Evolutionary conservation across 1,284 basidiomycete species (phyloP).

Genomic region (Puccinia hordei): DNA sequence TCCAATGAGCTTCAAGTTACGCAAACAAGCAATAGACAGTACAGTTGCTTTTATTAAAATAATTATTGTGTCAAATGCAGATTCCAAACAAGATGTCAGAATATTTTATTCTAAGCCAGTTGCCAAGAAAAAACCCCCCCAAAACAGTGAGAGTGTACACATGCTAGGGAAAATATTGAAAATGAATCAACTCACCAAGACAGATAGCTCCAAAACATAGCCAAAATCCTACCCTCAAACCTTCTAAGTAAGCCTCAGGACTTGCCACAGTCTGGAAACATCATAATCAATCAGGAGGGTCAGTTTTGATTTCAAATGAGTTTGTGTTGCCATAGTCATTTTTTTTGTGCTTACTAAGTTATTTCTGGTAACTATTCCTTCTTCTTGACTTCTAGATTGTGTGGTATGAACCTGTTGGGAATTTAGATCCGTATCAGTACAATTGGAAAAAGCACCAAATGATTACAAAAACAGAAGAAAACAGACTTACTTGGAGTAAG

Average conservation of each 20-base stretch:
- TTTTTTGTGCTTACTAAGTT: constrained; percentile 11
- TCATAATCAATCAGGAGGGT: too few species aligned
- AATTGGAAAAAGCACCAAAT: too few species aligned
- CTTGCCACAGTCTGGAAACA: constrained; percentile 15
- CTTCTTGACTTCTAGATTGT: constrained; percentile 6
- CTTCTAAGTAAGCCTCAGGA: constrained; percentile 31
- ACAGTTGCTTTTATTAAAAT: neutral
- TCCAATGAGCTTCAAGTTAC: neutral
- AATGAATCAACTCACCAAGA: constrained; percentile 21
- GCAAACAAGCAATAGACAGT: neutral
- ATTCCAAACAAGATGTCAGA: too few species aligned
- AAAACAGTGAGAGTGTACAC: too few species aligned
- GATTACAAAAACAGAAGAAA: neutral
- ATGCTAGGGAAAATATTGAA: neutral
- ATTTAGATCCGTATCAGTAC: neutral
- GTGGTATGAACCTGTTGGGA: constrained; percentile 6
- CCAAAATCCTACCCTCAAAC: constrained; percentile 37
- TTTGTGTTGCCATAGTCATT: too few species aligned
- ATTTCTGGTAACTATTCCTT: constrained; percentile 3
- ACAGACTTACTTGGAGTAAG: constrained; percentile 23
- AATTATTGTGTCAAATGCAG: too few species aligned
- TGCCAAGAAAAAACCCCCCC: too few species aligned
- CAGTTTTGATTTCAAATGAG: neutral
- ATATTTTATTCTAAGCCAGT: too few species aligned
- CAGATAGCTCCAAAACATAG: constrained; percentile 29